Percentiles rank a stretch among this genome's conserved stretches.
phyloP scores from a whole-genome alignment of 208 protist species.

The Acanthamoeba healyi region DNA sequence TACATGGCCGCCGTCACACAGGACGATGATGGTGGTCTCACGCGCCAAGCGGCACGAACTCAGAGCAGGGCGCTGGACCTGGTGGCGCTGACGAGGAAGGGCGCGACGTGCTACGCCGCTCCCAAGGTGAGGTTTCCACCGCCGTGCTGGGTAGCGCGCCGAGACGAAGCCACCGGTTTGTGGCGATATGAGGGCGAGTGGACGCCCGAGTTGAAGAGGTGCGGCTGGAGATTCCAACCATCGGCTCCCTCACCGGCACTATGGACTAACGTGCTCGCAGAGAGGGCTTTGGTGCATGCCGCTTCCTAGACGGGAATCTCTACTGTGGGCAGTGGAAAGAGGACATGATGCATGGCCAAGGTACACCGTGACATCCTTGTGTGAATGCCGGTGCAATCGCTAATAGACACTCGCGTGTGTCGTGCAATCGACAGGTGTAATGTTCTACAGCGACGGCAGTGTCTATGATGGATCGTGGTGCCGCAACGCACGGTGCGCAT shows the following conservation, averaged over 20 bases:
- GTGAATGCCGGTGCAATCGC: too few relatives aligned
- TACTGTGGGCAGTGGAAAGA: slow-evolving; percentile 18
- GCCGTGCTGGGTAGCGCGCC: not conserved
- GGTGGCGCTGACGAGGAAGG: not conserved
- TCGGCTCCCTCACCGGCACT: too few relatives aligned
- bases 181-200: slow-evolving; percentile 40
- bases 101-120: slow-evolving; percentile 7
- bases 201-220: not conserved
- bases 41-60: not conserved
- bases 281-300: slow-evolving; percentile 19
- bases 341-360: slow-evolving; percentile 17
- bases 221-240: not conserved
- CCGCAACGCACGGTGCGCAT: slow-evolving; percentile 9
- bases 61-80: slow-evolving; percentile 9
- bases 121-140: slow-evolving; percentile 37
- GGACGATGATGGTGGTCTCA: too few relatives aligned
- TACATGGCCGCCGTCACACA: not conserved
- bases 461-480: slow-evolving; percentile 4
- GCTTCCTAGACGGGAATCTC: slow-evolving; percentile 10
- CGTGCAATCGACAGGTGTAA: not conserved
- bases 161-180: not conserved
- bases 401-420: too few relatives aligned
- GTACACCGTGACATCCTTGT: too few relatives aligned
- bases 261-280: not conserved
- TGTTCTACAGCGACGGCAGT: slow-evolving; percentile 42